Evolutionary conservation across 768 basidiomycete species (phyloP).

Genomic region (Cubamyces lactineus): DNA sequence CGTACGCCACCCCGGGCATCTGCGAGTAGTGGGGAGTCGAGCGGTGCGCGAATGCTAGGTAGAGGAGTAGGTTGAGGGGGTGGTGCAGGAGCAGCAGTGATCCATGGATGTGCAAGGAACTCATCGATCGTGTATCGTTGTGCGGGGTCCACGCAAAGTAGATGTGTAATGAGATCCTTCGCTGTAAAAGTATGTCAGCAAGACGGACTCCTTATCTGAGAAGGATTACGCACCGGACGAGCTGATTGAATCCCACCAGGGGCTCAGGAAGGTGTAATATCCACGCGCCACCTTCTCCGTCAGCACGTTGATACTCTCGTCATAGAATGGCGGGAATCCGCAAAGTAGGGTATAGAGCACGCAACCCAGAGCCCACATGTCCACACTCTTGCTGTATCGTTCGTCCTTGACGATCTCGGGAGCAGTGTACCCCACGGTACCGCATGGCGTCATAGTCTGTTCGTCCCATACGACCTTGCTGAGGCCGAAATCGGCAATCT

Average conservation of each 20-base stretch:
- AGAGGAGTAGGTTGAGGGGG: slow-evolving; percentile 68
- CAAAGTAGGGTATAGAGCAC: slow-evolving; percentile 98
- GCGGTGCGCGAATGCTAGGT: slow-evolving; percentile 47
- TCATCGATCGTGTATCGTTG: slow-evolving; percentile 98
- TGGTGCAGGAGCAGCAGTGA: slow-evolving; percentile 66
- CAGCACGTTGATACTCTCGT: slow-evolving; percentile 96
- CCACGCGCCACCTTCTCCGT: slow-evolving; percentile 98
- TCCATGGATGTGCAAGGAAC: slow-evolving; percentile 97
- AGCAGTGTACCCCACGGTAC: slow-evolving; percentile 99
- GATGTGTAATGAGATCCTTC: slow-evolving; percentile 92
- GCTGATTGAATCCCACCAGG: slow-evolving; percentile 99
- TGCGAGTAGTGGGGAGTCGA: slow-evolving; percentile 91
- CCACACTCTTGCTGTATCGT: slow-evolving; percentile 93
- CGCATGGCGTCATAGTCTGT: slow-evolving; percentile 98
- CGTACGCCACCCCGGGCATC: slow-evolving; percentile 64
- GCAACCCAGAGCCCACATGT: slow-evolving; percentile 99
- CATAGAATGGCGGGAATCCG: slow-evolving; percentile 98
- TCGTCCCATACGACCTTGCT: slow-evolving; percentile 99
- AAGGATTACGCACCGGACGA: slow-evolving; percentile 56
- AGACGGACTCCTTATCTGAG: neutral
- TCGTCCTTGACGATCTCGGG: slow-evolving; percentile 99
- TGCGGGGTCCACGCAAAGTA: slow-evolving; percentile 94
- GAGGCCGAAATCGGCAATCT: slow-evolving; percentile 98
- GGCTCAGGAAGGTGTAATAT: slow-evolving; percentile 97
- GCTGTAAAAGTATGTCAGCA: slow-evolving; percentile 47